Conservation (phyloP, 2,329 filamentous ascomycete genomes). For the Fusarium hostae region DNA sequence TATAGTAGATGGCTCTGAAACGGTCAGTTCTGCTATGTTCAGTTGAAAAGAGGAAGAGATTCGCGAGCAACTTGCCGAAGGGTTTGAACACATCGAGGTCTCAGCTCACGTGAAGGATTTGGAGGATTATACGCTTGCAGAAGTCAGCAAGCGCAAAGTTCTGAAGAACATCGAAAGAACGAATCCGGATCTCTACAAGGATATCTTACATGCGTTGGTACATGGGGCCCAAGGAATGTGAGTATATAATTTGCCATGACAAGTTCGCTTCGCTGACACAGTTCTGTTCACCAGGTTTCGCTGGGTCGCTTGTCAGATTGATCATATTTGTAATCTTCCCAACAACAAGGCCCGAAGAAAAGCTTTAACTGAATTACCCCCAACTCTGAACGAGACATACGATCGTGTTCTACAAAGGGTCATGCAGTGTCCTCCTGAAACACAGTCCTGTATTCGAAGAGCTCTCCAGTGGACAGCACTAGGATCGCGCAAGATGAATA, state of each 20-base stretch:
- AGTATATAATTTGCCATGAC: background rate
- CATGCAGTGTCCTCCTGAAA: background rate
- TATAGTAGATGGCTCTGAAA: background rate
- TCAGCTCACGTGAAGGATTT: constrained; percentile 12
- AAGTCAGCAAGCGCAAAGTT: background rate
- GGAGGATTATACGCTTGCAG: constrained; percentile 1
- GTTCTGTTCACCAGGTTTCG: constrained; percentile 1
- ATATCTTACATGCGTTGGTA: background rate
- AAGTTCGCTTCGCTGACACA: background rate
- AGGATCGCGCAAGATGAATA: background rate
- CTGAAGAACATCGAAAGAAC: background rate
- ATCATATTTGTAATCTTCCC: constrained; percentile 4
- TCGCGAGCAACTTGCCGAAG: background rate
- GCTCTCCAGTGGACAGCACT: constrained; percentile 8
- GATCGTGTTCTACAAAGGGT: constrained; percentile 4
- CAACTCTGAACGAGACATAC: constrained; percentile 11
- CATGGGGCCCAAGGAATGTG: constrained; percentile 10
- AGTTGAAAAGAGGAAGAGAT: constrained; percentile 15
- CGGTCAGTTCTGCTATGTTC: background rate
- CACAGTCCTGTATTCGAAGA: background rate
- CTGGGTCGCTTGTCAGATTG: constrained; percentile 22
- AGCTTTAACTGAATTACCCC: background rate
- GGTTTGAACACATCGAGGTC: constrained; percentile 4
- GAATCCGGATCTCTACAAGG: background rate
- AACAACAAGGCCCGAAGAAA: constrained; percentile 5